A percentile compares a stretch with the other conserved stretches of the same genome.
Evolutionary conservation across 23 red algal species (phyloP).

Genomic region (Gracilaria domingensis): DNA sequence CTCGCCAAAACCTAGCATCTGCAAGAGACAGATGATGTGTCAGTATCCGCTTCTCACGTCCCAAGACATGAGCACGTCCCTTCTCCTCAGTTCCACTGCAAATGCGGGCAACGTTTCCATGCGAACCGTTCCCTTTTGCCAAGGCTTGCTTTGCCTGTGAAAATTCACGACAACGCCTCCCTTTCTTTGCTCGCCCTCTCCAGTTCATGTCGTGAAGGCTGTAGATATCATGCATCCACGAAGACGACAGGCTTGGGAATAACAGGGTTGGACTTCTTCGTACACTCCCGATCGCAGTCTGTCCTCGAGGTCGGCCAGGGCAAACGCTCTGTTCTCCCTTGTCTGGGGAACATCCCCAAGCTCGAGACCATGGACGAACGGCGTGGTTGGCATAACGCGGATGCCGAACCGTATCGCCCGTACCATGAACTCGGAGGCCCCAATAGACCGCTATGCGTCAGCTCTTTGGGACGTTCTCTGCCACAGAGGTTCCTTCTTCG

Average conservation of each 20-base stretch:
- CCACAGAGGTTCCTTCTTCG: not conserved
- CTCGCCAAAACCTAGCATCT: constrained; percentile 33
- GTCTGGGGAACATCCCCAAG: constrained; percentile 7
- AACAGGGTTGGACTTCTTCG: not conserved
- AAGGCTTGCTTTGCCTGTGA: constrained; percentile 1
- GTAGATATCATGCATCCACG: not conserved
- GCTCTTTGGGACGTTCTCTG: not conserved
- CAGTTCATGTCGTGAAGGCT: constrained; percentile 13
- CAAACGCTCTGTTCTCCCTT: constrained; percentile 29
- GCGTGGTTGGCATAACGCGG: constrained; percentile 23
- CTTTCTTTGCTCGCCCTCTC: not conserved
- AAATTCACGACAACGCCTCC: constrained; percentile 25
- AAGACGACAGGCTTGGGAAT: not conserved
- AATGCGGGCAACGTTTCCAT: constrained; percentile 23
- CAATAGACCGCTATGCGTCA: constrained; percentile 19
- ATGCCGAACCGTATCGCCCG: constrained; percentile 16
- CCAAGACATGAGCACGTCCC: constrained; percentile 56
- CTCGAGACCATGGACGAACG: not conserved
- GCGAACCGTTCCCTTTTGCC: not conserved
- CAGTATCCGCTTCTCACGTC: constrained; percentile 48
- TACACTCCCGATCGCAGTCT: constrained; percentile 7
- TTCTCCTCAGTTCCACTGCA: not conserved
- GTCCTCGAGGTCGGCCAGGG: not conserved
- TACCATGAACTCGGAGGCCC: constrained; percentile 36
- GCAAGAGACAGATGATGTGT: constrained; percentile 5